Conservation (phyloP, 495 filamentous ascomycete genomes). For the Opeltia flavorubescens region DNA sequence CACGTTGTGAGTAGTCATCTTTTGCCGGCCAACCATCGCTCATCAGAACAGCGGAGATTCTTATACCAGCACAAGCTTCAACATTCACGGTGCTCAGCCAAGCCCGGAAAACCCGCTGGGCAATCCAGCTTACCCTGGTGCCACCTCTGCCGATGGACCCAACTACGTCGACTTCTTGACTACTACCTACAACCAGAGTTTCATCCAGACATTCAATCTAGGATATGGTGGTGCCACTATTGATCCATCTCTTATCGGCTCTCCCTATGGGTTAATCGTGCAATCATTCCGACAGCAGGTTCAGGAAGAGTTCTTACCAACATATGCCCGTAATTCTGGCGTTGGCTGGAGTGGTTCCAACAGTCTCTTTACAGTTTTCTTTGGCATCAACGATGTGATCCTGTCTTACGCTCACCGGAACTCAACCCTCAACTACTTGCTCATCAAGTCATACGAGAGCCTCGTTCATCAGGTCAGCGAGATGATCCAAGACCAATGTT, state of each 20-base stretch:
- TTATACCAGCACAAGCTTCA: slow-evolving; percentile 54
- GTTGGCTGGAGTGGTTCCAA: slow-evolving; percentile 21
- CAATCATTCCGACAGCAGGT: slow-evolving; percentile 26
- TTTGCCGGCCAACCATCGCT: background rate
- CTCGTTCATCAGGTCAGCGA: slow-evolving; percentile 31
- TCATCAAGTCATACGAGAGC: slow-evolving; percentile 41
- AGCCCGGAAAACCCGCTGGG: slow-evolving; percentile 53
- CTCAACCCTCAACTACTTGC: slow-evolving; percentile 27
- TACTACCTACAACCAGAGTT: slow-evolving; percentile 36
- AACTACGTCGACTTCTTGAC: slow-evolving; percentile 45
- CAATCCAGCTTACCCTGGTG: slow-evolving; percentile 43
- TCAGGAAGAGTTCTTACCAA: slow-evolving; percentile 26
- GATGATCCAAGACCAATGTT: background rate
- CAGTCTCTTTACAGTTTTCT: slow-evolving; percentile 26
- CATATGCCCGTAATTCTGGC: slow-evolving; percentile 15
- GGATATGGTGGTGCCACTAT: slow-evolving; percentile 44
- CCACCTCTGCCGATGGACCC: slow-evolving; percentile 34
- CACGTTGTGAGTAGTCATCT: slow-evolving; percentile 10
- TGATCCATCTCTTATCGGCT: slow-evolving; percentile 30
- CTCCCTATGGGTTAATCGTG: slow-evolving; percentile 22
- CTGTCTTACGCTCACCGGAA: slow-evolving; percentile 26
- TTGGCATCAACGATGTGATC: slow-evolving; percentile 32
- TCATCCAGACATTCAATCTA: slow-evolving; percentile 40
- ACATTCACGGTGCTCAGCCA: slow-evolving; percentile 44
- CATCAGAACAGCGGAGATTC: slow-evolving; percentile 32